phyloP scores from a whole-genome alignment of 805 yeast species.

The Hanseniaspora jakobsenii region DNA sequence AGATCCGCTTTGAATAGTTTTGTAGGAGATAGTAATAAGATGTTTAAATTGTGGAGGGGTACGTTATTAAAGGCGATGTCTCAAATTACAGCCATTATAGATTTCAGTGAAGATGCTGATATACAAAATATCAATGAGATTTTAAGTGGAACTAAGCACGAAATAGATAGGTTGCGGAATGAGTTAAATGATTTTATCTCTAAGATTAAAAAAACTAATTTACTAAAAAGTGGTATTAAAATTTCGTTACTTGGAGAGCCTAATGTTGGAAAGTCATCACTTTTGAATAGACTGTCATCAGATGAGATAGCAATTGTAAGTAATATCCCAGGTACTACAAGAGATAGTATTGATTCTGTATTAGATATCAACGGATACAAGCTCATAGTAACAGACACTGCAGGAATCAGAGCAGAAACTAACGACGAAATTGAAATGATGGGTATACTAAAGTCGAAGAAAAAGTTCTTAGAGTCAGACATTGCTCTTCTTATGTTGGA shows the following conservation, averaged over 20 bases:
- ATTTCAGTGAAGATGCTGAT: conserved; percentile 90
- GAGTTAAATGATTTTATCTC: conserved; percentile 35
- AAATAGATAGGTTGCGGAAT: conserved; percentile 32
- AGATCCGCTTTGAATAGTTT: conserved; percentile 60
- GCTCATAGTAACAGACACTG: conserved; percentile 79
- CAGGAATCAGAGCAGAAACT: conserved; percentile 57
- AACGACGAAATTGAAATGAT: conserved; percentile 56
- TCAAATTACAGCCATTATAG: conserved; percentile 73
- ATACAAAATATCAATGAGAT: conserved; percentile 50
- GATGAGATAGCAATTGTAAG: conserved; percentile 86
- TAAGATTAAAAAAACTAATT: conserved; percentile 45
- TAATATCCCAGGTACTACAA: conserved; percentile 82
- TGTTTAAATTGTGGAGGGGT: conserved; percentile 57
- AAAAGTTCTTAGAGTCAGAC: conserved; percentile 50
- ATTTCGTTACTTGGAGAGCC: conserved; percentile 79
- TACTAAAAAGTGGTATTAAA: conserved; percentile 61
- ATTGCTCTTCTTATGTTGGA: conserved; percentile 50
- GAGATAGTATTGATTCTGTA: conserved; percentile 75
- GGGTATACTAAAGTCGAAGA: conserved; percentile 70
- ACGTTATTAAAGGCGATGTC: conserved; percentile 57
- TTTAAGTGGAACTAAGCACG: conserved; percentile 37
- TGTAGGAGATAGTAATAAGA: conserved; percentile 48
- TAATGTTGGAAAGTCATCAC: conserved; percentile 89
- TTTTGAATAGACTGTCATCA: conserved; percentile 56
- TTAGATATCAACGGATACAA: conserved; percentile 75